Evolutionary conservation across 179 eudicot genomes (phyloP).

Genomic region (Corrigiola litoralis): DNA sequence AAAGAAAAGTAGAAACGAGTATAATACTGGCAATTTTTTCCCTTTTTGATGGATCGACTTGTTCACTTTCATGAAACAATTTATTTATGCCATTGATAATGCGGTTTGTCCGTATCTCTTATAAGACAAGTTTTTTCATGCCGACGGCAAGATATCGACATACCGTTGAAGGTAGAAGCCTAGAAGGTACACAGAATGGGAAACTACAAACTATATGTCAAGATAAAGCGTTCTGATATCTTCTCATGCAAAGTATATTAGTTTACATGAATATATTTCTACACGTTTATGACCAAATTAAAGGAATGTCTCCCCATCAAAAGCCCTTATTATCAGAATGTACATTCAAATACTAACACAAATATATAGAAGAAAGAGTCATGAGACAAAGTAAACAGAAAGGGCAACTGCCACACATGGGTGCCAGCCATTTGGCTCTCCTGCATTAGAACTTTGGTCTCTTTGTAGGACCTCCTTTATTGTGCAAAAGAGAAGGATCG

Average conservation of each 20-base stretch:
- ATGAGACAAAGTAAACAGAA: background rate
- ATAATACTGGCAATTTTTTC: no score
- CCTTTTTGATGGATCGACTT: no score
- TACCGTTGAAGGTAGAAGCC: background rate
- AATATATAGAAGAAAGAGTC: background rate
- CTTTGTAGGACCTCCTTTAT: slow-evolving; percentile 4
- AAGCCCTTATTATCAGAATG: no score
- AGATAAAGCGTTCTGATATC: background rate
- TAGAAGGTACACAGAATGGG: background rate
- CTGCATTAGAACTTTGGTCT: background rate
- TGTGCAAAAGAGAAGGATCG: background rate
- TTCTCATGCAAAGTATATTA: background rate
- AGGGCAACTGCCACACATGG: background rate
- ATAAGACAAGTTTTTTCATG: background rate
- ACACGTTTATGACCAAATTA: background rate
- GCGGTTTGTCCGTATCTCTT: background rate
- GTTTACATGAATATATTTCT: background rate
- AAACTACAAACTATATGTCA: slow-evolving; percentile 18
- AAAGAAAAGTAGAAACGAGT: no score
- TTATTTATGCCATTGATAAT: no score
- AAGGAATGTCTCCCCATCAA: background rate
- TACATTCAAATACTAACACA: background rate
- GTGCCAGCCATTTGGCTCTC: background rate
- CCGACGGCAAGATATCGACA: slow-evolving; percentile 4
- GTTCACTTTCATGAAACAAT: background rate